Conservation (phyloP, 352 stramenopile genomes). For the Globisporangium lucens region DNA sequence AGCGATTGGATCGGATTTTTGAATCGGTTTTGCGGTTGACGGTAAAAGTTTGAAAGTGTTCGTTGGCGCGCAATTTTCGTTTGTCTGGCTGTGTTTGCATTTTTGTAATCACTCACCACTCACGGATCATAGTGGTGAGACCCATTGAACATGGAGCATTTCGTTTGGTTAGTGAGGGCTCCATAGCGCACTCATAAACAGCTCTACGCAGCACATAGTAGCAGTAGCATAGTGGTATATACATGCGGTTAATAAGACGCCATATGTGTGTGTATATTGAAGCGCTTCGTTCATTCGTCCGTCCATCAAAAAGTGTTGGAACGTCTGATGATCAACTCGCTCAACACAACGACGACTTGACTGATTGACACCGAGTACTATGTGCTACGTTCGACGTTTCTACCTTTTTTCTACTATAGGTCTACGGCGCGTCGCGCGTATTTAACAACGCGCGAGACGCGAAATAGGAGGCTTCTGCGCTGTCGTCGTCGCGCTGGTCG, state of each 20-base stretch:
- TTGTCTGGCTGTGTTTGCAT: not conserved
- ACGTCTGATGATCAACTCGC: not conserved
- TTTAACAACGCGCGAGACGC: constrained; percentile 7
- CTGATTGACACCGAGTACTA: not conserved
- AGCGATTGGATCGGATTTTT: constrained; percentile 7
- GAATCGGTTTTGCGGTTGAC: constrained; percentile 12
- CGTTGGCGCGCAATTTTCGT: constrained; percentile 13
- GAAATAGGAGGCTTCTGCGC: not conserved
- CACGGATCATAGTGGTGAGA: no score
- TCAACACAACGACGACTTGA: not conserved
- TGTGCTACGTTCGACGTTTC: not conserved
- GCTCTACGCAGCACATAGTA: not conserved
- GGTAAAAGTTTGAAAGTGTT: not conserved
- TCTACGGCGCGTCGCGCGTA: constrained; percentile 6
- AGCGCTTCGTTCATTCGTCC: not conserved
- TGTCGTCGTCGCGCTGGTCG: constrained; percentile 1
- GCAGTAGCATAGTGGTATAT: not conserved
- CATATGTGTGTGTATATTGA: not conserved
- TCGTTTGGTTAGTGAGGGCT: not conserved
- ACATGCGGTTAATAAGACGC: not conserved
- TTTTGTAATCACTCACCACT: not conserved
- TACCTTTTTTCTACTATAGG: not conserved
- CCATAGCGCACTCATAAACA: not conserved
- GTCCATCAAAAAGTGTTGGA: not conserved
- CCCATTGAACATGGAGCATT: not conserved